Evolutionary conservation across 768 basidiomycete genomes (phyloP), one percentile per base, ranked within the genome.

Genomic region (Trametes maxima): DNA sequence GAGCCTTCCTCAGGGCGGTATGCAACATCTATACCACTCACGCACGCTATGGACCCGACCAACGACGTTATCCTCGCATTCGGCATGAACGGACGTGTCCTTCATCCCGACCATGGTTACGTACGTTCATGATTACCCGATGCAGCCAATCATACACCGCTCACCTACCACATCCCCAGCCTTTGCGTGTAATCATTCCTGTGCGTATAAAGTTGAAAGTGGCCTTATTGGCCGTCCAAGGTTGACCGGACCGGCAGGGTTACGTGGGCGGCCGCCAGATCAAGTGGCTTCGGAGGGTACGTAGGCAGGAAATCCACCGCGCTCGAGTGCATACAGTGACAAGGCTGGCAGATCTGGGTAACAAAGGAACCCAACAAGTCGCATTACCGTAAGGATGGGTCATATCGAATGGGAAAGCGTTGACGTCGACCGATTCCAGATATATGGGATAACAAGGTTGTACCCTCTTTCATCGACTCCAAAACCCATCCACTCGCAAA

Each of bases 31-130:
- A 67, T 69, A 8, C 68, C 68, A 1, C 61, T 69, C 16, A 50
- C 33, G 14, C 64, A 69, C 37, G 65, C 63, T 11, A 65, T 69
- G 65, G 53, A 69, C 36, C 50, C 58, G n/a, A 62, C 57, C 4
- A 65, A 69, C 62, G 68, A 69, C 42, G 65, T 66, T 1, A 61
- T 69, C 43, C 65, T 69, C 17, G 68, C 62, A 0, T 69, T 63
- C 39, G 68, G 65, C 3, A 57, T 61, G 57, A 69, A 69, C 25
- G 61, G 62, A 11, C 57, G 68, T 3, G 68, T 69, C 13, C 40
- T 69, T 28, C 68, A 69, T 50, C 68, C 68, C 6, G 68, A 69
- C 28, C 68, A 69, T 42, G 68, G 68, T 22, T 68, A 68, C 22
- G 67, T 68, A 40, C 11, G 62, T 60, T 45, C 5, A 33, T 5